Evolutionary conservation across 1,139 yeast genomes (phyloP).

Genomic region (Entelexis paramagnoliae): DNA sequence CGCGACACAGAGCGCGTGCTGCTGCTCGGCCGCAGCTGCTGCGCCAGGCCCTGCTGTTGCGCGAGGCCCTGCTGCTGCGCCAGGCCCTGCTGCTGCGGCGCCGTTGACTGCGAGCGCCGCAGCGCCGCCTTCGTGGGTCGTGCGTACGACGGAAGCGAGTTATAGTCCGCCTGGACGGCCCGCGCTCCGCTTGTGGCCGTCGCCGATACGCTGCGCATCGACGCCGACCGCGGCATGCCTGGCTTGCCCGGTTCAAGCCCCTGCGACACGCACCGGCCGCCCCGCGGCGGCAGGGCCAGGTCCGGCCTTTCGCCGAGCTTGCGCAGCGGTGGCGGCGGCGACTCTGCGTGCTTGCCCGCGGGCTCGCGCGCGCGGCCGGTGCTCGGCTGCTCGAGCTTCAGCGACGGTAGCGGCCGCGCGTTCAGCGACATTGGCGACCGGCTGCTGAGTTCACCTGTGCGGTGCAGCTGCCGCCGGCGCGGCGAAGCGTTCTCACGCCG

Average conservation of each 20-base stretch:
- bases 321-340: neutral
- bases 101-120: constrained; percentile 19
- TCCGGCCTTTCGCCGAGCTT: neutral
- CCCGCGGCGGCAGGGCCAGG: neutral
- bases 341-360: neutral
- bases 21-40: constrained; percentile 1
- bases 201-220: constrained; percentile 1
- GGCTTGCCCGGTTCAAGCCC: neutral
- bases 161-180: neutral
- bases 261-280: neutral
- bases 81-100: constrained; percentile 1
- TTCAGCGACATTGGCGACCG: neutral
- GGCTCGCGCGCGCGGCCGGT: neutral
- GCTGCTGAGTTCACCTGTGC: neutral
- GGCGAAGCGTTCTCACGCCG: constrained; percentile 4
- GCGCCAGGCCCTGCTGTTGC: neutral
- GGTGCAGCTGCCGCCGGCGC: constrained; percentile 1
- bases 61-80: neutral
- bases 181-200: neutral
- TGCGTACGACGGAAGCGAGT: constrained; percentile 17
- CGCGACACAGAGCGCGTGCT: constrained; percentile 5
- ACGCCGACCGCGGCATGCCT: neutral
- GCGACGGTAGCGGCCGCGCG: constrained; percentile 1
- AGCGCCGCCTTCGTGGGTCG: constrained; percentile 21
- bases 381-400: neutral